Base-by-base conservation (phyloP, 345 rosid species). In the Populus tremula region DNA sequence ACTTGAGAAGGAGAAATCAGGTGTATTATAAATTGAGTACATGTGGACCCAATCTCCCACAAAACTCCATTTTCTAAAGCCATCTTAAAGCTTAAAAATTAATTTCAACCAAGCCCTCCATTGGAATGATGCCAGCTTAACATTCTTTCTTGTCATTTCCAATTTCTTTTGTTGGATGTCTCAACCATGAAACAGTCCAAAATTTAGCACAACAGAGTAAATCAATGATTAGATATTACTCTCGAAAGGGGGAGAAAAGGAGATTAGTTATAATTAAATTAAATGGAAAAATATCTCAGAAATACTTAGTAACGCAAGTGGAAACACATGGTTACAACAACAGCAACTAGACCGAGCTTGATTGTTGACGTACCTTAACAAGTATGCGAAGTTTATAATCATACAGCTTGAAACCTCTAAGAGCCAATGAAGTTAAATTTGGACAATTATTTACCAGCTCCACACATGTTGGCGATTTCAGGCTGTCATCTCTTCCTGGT, bases 351-450 rank as follows among this genome's bases (percentile, higher is more conserved):
- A 74, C 6, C 27, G 38, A 76, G 23, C 59, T 14, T 33, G 33
- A 38, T n/a, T 2, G 2, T 64, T 8, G 38, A 62, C 69, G 76
- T 86, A 92, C 97, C 97, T 91, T 88, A 74, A 84, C 83, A 84
- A 92, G 91, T 71, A 75, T 81, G 72, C 88, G 91, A 61, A 87
- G 87, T 85, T 87, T 87, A 72, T 80, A 79, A 81, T 89, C 91
- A 54, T 83, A 90, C 67, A 92, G 85, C 88, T 89, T 91, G 86
- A 92, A 92, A 70, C 97, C 96, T 86, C 93, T 90, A 75, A 94
- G 93, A 8, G 96, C 90, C 82, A 94, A 79, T 72, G 94, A 92
- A 49, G 86, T 85, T 78, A 94, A 73, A 70, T 91, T 88, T 49
- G 91, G 96, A 82, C 94, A 89, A 75, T 79, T 90, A 82, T 83